Conservation (phyloP, 2,329 filamentous ascomycete species). For the Tolypocladium paradoxum region DNA sequence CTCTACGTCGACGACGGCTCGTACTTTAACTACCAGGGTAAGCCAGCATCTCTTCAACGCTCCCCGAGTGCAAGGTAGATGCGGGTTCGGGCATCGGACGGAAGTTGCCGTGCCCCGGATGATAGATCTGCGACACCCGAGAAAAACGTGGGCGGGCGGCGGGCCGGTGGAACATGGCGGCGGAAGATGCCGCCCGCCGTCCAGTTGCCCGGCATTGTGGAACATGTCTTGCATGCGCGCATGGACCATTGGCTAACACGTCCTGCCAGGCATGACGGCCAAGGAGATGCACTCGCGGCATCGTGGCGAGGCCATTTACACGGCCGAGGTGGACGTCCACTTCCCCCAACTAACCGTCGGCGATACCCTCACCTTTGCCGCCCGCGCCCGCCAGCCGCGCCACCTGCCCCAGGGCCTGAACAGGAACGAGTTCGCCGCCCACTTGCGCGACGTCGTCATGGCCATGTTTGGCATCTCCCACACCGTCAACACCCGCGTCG, state of each 20-base stretch:
- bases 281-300: constrained; percentile 69
- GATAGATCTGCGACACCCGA: neutral
- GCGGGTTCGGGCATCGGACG: neutral
- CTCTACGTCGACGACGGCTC: constrained; percentile 60
- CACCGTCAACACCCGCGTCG: constrained; percentile 61
- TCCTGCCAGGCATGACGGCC: constrained; percentile 44
- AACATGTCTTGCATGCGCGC: constrained; percentile 1
- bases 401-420: constrained; percentile 47
- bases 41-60: constrained; percentile 4
- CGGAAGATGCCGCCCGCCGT: constrained; percentile 4
- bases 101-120: constrained; percentile 4
- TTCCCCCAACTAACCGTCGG: constrained; percentile 69
- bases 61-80: neutral
- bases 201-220: neutral
- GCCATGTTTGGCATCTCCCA: constrained; percentile 66
- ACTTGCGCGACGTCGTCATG: constrained; percentile 63
- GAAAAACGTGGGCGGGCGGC: constrained; percentile 2
- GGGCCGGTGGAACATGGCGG: constrained; percentile 1
- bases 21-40: constrained; percentile 74
- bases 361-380: constrained; percentile 70
- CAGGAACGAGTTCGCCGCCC: constrained; percentile 43
- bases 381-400: constrained; percentile 55
- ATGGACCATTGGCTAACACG: constrained; percentile 3
- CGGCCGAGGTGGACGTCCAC: constrained; percentile 73
- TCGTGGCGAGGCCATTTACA: constrained; percentile 79